Conservation (phyloP, 2,329 filamentous ascomycete species). For the Bertia moriformis region DNA sequence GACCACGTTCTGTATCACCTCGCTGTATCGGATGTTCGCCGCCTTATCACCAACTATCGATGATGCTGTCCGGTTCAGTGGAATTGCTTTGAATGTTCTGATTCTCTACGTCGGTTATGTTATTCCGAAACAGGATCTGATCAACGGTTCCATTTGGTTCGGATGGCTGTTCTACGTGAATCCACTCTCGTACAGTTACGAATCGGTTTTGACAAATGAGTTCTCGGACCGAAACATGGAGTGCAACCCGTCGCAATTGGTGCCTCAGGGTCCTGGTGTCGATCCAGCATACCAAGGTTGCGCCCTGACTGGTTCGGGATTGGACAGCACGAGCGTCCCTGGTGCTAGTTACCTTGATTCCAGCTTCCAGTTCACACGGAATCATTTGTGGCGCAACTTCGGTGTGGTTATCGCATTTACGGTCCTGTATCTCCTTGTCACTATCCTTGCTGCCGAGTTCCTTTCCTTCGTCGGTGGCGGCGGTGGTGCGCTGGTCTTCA, state of each 20-base stretch:
- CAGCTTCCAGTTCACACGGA: constrained; percentile 39
- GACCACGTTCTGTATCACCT: constrained; percentile 45
- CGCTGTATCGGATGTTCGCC: constrained; percentile 55
- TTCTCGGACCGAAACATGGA: constrained; percentile 33
- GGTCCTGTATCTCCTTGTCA: constrained; percentile 60
- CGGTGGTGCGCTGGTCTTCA: constrained; percentile 59
- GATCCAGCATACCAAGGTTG: constrained; percentile 47
- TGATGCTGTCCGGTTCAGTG: constrained; percentile 49
- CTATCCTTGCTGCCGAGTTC: constrained; percentile 54
- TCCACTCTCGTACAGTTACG: constrained; percentile 17
- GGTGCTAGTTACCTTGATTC: constrained; percentile 37
- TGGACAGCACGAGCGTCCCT: constrained; percentile 31
- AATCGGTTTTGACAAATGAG: constrained; percentile 2
- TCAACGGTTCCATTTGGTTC: constrained; percentile 48
- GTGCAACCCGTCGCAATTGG: constrained; percentile 39
- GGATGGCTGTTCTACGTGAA: constrained; percentile 42
- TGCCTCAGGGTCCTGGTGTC: constrained; percentile 40
- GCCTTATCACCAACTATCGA: constrained; percentile 49
- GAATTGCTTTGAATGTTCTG: constrained; percentile 45
- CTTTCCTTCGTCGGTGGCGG: constrained; percentile 47
- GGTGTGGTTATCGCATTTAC: constrained; percentile 65
- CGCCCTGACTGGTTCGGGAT: constrained; percentile 37
- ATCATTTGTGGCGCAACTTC: constrained; percentile 58
- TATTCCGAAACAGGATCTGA: constrained; percentile 48
- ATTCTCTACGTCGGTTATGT: constrained; percentile 53